Evolutionary conservation across 345 rosid species (phyloP).

Genomic region (Cardamine resedifolia): DNA sequence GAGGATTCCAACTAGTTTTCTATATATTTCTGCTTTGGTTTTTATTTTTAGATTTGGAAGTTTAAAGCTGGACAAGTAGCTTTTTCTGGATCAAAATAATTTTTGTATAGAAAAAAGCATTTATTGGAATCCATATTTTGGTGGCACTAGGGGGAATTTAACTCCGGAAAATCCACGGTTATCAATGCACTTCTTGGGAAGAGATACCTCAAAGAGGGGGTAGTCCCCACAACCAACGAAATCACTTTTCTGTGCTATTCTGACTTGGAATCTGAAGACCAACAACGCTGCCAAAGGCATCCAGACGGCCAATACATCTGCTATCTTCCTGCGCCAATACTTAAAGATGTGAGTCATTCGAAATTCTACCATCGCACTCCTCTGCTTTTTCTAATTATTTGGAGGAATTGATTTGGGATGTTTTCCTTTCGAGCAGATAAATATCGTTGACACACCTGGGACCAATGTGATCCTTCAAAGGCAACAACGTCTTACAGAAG

Average conservation of each 20-base stretch:
- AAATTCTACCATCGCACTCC: neutral
- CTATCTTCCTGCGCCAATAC: conserved; percentile 89
- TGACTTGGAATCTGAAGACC: conserved; percentile 55
- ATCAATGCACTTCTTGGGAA: conserved; percentile 94
- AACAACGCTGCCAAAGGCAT: conserved; percentile 76
- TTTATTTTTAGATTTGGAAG: conserved; percentile 13
- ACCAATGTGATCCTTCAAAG: conserved; percentile 97
- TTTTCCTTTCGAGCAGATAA: conserved; percentile 60
- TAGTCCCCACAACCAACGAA: conserved; percentile 94
- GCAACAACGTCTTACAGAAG: conserved; percentile 94
- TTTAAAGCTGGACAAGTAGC: neutral
- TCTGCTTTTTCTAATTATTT: conserved; percentile 6
- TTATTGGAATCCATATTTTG: conserved; percentile 18
- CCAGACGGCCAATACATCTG: conserved; percentile 93
- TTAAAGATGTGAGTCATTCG: conserved; percentile 64
- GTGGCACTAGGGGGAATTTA: conserved; percentile 78
- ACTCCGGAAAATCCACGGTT: conserved; percentile 93
- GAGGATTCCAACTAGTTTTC: neutral
- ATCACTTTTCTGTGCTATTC: conserved; percentile 84
- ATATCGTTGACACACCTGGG: conserved; percentile 90
- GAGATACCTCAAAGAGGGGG: conserved; percentile 87
- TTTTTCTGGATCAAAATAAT: neutral
- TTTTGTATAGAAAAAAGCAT: neutral
- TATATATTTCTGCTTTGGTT: neutral
- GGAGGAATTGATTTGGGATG: conserved; percentile 23